Base-by-base conservation (phyloP, 2,329 filamentous ascomycete species). In the Hymenoscyphus fructigenus region DNA sequence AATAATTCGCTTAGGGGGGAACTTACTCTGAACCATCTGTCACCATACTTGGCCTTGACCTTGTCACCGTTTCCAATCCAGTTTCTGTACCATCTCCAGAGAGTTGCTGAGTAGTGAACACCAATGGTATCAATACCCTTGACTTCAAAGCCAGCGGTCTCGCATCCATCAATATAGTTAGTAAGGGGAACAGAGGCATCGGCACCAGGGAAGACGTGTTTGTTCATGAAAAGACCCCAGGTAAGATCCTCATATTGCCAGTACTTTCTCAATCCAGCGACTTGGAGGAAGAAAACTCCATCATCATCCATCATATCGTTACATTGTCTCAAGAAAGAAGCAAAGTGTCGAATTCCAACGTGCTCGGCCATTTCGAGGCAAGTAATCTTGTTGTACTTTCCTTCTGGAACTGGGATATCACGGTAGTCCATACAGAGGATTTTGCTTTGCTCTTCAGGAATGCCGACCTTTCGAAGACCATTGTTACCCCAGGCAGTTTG, bases 191-290 rank as follows among this genome's bases (percentile, higher is more conserved):
- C 96, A 55, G 92, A 96, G 61, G 95, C 95, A 77, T 98, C 95
- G 60, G 95, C 95, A 77, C 95, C 95, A 38, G 93, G 95, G 86
- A 98, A 98, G 78, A 98, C 85, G 80, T 98, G 97, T 83, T 97
- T 97, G 89, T 98, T 98, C 93, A 98, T 96, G 86, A 97, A 98
- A 57, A 98, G 85, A 77, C 95, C 95, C 95, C 95, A 98, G 78
- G 94, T 91, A 60, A 97, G 86, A 81, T 98, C 94, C 84, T 98
- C 93, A 76, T 97, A 98, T 80, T 98, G 95, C 95, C 95, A 98
- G 69, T 85, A 83, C 83, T 96, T 96, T 73, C 95, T 90, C 67
- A 99, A 86, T 81, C 95, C 95, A 73, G 94, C 93, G 73, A 96
- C 93, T 80, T 98, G 95, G 67, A 98, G 85, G 86, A 95, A 97